A percentile compares a stretch with the other conserved stretches of the same genome.
phyloP scores from a whole-genome alignment of 345 rosid species.

The Citrus medica region DNA sequence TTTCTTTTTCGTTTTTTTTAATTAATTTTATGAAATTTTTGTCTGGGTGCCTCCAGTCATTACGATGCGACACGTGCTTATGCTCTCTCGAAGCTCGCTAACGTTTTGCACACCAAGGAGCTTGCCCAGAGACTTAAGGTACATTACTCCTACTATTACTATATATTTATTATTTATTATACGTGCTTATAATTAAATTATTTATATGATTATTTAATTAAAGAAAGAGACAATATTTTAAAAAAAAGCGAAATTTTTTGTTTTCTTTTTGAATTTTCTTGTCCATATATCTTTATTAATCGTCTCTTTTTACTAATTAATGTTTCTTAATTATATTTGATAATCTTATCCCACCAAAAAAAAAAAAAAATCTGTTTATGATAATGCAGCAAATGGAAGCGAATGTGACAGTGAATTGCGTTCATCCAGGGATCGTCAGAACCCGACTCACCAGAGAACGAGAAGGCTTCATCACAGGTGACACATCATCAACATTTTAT shows the following conservation, averaged over 20 bases:
- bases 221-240: background rate
- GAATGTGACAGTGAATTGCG: slow-evolving; percentile 84
- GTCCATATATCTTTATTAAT: background rate
- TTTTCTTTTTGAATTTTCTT: slow-evolving; percentile 12
- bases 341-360: too few relatives aligned
- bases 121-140: slow-evolving; percentile 81
- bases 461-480: slow-evolving; percentile 85
- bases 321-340: too few relatives aligned
- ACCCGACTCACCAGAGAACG: slow-evolving; percentile 92
- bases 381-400: slow-evolving; percentile 65
- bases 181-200: background rate
- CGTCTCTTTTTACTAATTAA: background rate
- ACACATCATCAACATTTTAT: background rate
- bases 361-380: background rate
- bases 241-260: slow-evolving; percentile 31
- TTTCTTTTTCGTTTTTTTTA: background rate
- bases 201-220: background rate
- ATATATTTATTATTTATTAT: background rate
- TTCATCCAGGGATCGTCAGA: slow-evolving; percentile 91
- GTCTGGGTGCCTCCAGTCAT: slow-evolving; percentile 39
- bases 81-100: slow-evolving; percentile 98
- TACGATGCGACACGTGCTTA: slow-evolving; percentile 97
- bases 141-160: background rate
- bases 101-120: slow-evolving; percentile 93
- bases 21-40: background rate